Evolutionary conservation across 192 early-diverging fungal species (phyloP).

Genomic region (Coemansia sp.): DNA sequence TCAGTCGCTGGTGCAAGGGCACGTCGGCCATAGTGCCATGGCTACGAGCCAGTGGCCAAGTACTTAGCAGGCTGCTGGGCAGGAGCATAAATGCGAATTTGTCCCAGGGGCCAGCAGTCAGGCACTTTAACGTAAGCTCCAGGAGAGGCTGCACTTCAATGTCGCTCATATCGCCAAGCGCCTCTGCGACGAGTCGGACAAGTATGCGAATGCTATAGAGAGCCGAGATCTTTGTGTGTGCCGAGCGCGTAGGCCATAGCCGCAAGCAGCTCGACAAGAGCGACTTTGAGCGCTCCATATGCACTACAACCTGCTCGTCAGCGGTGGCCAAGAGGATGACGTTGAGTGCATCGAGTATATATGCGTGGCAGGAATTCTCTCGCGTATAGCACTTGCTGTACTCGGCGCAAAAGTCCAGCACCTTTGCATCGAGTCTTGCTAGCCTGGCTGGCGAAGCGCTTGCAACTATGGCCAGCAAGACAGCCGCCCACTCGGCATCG

Average conservation of each 20-base stretch:
- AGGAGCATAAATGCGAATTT: constrained; percentile 42
- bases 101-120: constrained; percentile 46
- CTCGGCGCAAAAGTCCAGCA: constrained; percentile 47
- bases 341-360: constrained; percentile 33
- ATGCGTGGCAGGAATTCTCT: constrained; percentile 33
- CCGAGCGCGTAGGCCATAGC: constrained; percentile 47
- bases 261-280: constrained; percentile 29
- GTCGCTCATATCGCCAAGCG: constrained; percentile 1
- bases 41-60: constrained; percentile 24
- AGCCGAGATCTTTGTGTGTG: constrained; percentile 18
- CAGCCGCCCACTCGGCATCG: constrained; percentile 30
- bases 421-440: constrained; percentile 4
- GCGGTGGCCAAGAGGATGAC: constrained; percentile 18
- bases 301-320: constrained; percentile 16
- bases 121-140: constrained; percentile 31
- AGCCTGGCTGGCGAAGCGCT: constrained; percentile 27
- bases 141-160: constrained; percentile 17
- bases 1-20: constrained; percentile 14
- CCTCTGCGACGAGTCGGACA: constrained; percentile 19
- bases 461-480: constrained; percentile 30
- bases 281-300: constrained; percentile 9
- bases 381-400: constrained; percentile 30
- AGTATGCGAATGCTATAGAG: constrained; percentile 41
- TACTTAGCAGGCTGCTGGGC: constrained; percentile 33
- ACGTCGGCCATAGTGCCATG: not conserved